phyloP scores from a whole-genome alignment of 495 filamentous ascomycete genomes.

The Paragyromitra xinjiangensis region DNA sequence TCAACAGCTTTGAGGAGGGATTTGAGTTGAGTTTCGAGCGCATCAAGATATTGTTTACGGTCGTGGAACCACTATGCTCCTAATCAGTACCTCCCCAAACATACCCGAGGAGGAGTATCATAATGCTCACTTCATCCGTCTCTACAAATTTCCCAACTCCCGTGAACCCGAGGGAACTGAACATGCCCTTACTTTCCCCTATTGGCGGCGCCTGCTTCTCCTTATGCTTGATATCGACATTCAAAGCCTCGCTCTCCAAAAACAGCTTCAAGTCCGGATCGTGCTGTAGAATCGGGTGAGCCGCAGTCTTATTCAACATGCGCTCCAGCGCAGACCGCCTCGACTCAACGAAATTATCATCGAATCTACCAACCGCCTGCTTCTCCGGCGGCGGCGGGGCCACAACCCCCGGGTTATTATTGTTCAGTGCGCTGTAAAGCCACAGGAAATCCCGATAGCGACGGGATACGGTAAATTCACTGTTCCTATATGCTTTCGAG shows the following conservation, averaged over 20 bases:
- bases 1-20: slow-evolving; percentile 93
- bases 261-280: slow-evolving; percentile 95
- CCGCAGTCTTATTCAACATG: slow-evolving; percentile 95
- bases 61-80: slow-evolving; percentile 90
- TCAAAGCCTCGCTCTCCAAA: slow-evolving; percentile 93
- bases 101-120: slow-evolving; percentile 28
- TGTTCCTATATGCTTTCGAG: slow-evolving; percentile 91
- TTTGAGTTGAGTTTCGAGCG: slow-evolving; percentile 93
- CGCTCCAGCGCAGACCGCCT: slow-evolving; percentile 88
- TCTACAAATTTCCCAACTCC: slow-evolving; percentile 91
- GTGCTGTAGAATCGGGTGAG: slow-evolving; percentile 89
- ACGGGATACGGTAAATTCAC: slow-evolving; percentile 89
- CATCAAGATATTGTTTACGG: slow-evolving; percentile 90
- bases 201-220: slow-evolving; percentile 84
- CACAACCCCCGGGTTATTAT: slow-evolving; percentile 92
- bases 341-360: slow-evolving; percentile 95
- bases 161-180: slow-evolving; percentile 83
- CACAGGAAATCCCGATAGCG: slow-evolving; percentile 97
- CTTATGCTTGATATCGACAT: slow-evolving; percentile 96
- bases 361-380: slow-evolving; percentile 94
- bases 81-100: slow-evolving; percentile 7
- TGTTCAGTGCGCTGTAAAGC: slow-evolving; percentile 93
- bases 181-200: slow-evolving; percentile 90
- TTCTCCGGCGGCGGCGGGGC: slow-evolving; percentile 98
- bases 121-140: slow-evolving; percentile 86